Evolutionary conservation across 2,329 filamentous ascomycete species (phyloP).

Genomic region (Aspergillus calidoustus): DNA sequence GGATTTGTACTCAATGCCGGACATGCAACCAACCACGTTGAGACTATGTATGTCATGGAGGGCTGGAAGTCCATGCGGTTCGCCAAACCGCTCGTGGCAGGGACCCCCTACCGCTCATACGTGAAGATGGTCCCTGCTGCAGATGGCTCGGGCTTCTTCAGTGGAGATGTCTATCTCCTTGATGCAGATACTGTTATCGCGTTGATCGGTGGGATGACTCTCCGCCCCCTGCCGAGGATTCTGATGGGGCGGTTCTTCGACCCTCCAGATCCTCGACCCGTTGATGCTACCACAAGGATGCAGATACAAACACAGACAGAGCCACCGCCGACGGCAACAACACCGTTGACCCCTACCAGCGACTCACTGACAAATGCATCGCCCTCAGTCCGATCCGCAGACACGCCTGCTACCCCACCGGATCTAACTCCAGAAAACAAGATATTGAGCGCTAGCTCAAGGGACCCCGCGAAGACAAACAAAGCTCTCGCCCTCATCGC

Average conservation of each 20-base stretch:
- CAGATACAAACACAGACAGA: neutral
- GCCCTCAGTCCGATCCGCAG: too few relatives aligned
- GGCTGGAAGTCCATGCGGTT: conserved; percentile 28
- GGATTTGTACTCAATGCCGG: conserved; percentile 7
- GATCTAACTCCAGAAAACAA: too few relatives aligned
- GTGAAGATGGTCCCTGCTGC: conserved; percentile 35
- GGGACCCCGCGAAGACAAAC: neutral
- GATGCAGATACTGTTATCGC: conserved; percentile 40
- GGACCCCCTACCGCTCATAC: conserved; percentile 34
- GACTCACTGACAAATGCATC: too few relatives aligned
- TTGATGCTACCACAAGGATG: neutral
- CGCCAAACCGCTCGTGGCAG: conserved; percentile 27
- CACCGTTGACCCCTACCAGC: neutral
- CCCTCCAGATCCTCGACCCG: neutral
- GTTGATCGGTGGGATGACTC: conserved; percentile 36
- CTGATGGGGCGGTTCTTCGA: conserved; percentile 26
- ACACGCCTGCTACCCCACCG: too few relatives aligned
- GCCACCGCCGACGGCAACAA: neutral
- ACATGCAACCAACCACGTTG: neutral
- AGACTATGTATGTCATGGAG: neutral
- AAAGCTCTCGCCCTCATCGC: conserved; percentile 32
- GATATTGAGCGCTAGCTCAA: neutral
- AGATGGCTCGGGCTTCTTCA: conserved; percentile 24
- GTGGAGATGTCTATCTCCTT: conserved; percentile 47
- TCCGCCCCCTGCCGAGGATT: conserved; percentile 35